These are phyloP conservation scores for Coccomyxa subellipsoidea DNA, from an alignment of 163 green algal species.

Conservation along the genomic window DNA sequence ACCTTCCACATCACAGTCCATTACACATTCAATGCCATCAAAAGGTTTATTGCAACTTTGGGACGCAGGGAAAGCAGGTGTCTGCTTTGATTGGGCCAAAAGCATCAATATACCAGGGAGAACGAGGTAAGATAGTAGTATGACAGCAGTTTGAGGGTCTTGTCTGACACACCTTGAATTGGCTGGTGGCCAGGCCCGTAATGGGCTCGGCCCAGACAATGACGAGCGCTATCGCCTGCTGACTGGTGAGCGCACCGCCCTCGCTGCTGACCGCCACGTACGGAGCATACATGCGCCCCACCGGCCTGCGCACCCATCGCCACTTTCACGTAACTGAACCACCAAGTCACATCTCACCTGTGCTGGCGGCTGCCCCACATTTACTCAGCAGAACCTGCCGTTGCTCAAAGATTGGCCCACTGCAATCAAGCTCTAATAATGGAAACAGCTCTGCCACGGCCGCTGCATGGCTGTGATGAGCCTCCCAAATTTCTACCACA, in stretches of 20 bases:
- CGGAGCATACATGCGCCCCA: conserved; percentile 14
- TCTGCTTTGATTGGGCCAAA: too few relatives aligned
- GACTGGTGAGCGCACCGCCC: conserved; percentile 12
- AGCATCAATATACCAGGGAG: too few relatives aligned
- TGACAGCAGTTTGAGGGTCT: neutral
- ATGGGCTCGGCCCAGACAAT: conserved; percentile 29
- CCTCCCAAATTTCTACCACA: too few relatives aligned
- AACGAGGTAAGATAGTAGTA: too few relatives aligned
- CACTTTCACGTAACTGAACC: neutral
- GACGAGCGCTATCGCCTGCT: conserved; percentile 23
- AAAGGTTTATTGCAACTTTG: too few relatives aligned
- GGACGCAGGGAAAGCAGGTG: too few relatives aligned
- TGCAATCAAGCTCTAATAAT: too few relatives aligned
- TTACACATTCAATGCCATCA: too few relatives aligned
- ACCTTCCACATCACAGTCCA: too few relatives aligned
- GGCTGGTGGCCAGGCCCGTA: conserved; percentile 15
- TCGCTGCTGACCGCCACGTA: conserved; percentile 16
- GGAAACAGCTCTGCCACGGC: too few relatives aligned
- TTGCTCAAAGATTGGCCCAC: too few relatives aligned
- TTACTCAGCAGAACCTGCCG: too few relatives aligned
- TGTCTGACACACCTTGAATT: conserved; percentile 16
- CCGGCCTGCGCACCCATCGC: conserved; percentile 20
- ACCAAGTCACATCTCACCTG: neutral
- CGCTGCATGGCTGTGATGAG: neutral
- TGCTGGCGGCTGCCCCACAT: neutral